Base-by-base conservation (phyloP, 192 early-diverging fungal species). In the Backusella parvicylindrica region DNA sequence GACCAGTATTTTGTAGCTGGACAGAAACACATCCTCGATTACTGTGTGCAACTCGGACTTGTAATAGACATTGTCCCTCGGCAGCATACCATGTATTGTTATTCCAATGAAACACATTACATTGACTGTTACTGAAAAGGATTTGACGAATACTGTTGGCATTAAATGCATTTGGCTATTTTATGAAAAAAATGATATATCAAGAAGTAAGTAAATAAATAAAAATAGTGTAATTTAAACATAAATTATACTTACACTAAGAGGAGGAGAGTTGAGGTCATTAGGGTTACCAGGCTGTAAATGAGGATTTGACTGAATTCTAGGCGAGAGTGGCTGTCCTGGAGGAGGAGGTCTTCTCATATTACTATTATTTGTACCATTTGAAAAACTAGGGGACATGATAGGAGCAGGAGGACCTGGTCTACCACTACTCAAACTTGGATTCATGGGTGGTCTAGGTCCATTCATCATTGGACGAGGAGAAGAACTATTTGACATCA, bases 81-180 rank as follows among this genome's bases (percentile, higher is more conserved):
- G 87, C 72, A 3, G 83, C 82, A 66, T 80, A 78, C 88, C 88
- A 89, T 30, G 76, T 67, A 23, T 84, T 74, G 31, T 86, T 79
- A 28, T 84, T 78, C 88, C 88, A 89, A 50, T 81, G 78, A 71
- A 84, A 84, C 15, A 89, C 86, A 68, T 87, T 80, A 56, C 88
- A 87, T 35, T 83, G 81, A 41, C 41, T 77, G 26, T 72, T 71
- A n/a, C 70, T 77, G n/a, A 37, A 77, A n/a, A 77, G 31, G 3
- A 77, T 35, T 53, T 72, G 70, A 16, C 64, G 53, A 23, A 77
- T 41, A 36, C 28, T 71, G 36, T 77, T 31, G 6, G 36, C 53
- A 33, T 63, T 49, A 36, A 41, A 37, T 2, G 50, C 37, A 71
- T 33, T 47, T 3, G 75, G 75, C 71, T 72, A 37, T 23, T n/a